Percentiles rank a stretch among this genome's conserved stretches.
phyloP scores from a whole-genome alignment of 202 grass and related monocot genomes.

The Panicum virgatum region DNA sequence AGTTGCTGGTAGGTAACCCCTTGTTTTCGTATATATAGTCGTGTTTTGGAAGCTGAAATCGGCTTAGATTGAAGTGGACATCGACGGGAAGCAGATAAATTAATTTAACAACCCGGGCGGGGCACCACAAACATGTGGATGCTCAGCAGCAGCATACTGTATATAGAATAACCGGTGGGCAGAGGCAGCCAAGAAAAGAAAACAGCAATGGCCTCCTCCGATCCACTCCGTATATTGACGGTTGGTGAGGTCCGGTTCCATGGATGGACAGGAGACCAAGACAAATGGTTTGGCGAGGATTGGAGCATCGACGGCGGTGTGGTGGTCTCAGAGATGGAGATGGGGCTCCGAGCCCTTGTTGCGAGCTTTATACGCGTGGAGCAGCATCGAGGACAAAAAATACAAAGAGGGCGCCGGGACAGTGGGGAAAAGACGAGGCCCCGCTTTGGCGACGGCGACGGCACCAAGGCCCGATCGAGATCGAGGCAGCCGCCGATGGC shows the following conservation, averaged over 20 bases:
- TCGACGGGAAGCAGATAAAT: background rate
- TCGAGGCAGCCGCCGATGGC: no score
- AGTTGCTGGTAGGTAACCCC: constrained; percentile 7
- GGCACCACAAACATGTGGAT: background rate
- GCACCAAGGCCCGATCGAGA: constrained; percentile 8
- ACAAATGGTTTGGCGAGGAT: background rate
- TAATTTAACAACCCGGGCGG: background rate
- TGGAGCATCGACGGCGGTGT: no score
- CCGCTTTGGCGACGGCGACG: constrained; percentile 26
- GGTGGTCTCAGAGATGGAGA: no score
- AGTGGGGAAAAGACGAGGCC: background rate
- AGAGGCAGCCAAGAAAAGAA: background rate
- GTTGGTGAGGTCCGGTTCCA: no score
- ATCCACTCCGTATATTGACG: no score
- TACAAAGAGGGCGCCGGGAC: background rate
- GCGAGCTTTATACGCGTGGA: constrained; percentile 23
- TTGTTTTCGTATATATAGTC: background rate
- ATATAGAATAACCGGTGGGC: background rate
- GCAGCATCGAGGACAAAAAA: background rate
- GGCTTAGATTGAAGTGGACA: background rate
- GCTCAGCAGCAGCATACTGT: background rate
- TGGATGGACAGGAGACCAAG: background rate
- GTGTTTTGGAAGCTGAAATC: background rate
- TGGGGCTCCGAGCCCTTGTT: background rate
- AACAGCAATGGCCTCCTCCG: no score